phyloP scores from a whole-genome alignment of 495 filamentous ascomycete genomes.

The Penicillium herquei region DNA sequence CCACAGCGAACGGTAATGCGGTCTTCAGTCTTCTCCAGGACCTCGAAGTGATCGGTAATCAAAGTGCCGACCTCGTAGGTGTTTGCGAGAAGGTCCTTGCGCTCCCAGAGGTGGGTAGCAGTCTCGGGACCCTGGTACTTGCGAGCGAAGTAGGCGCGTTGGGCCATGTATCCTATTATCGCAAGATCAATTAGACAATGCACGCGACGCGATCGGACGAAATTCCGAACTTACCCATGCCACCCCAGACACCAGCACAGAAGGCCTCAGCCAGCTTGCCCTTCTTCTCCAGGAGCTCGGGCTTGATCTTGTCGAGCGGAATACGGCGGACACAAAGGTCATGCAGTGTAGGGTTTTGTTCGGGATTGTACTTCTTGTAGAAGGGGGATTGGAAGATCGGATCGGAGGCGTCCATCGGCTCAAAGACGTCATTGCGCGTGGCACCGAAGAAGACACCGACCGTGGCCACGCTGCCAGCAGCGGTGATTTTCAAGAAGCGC shows the following conservation, averaged over 20 bases:
- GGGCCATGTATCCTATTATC: constrained; percentile 57
- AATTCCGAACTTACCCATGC: constrained; percentile 50
- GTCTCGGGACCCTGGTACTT: constrained; percentile 65
- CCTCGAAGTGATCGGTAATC: constrained; percentile 77
- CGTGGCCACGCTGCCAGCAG: constrained; percentile 41
- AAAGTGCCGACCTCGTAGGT: constrained; percentile 61
- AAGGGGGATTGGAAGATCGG: constrained; percentile 57
- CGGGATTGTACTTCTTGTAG: constrained; percentile 59
- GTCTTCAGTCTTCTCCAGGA: constrained; percentile 61
- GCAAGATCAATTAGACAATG: not conserved
- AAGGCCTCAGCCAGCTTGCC: constrained; percentile 60
- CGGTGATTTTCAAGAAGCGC: constrained; percentile 40
- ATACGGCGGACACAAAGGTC: constrained; percentile 63
- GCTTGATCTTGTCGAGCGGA: constrained; percentile 60
- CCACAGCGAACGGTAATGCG: constrained; percentile 65
- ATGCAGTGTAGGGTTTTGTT: constrained; percentile 57
- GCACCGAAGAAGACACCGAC: constrained; percentile 41
- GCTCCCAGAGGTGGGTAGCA: constrained; percentile 61
- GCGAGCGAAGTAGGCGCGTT: constrained; percentile 58
- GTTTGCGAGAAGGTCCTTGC: constrained; percentile 48
- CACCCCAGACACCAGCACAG: constrained; percentile 65
- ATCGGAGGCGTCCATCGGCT: constrained; percentile 54
- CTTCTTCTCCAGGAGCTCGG: constrained; percentile 60
- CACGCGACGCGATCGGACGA: not conserved
- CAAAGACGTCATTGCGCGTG: constrained; percentile 46